These are phyloP conservation scores for Cinnamomum chago DNA, from an alignment of 164 flowering plant genomes.

Conservation along the genomic window DNA sequence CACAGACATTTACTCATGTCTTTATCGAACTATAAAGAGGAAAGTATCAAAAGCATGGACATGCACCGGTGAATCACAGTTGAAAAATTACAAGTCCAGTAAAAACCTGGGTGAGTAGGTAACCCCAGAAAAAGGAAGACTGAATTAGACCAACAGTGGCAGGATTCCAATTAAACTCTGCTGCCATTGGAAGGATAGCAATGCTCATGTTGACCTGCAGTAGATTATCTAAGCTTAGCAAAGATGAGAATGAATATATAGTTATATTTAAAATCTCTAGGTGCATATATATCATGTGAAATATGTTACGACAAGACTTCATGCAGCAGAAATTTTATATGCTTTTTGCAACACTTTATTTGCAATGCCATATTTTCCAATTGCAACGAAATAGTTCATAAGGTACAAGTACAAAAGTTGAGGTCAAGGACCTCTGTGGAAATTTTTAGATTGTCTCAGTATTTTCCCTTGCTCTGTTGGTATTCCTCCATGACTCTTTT, in stretches of 20 bases:
- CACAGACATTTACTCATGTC: neutral
- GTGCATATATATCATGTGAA: neutral
- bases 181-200: constrained; percentile 95
- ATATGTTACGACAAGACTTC: neutral
- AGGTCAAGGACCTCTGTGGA: neutral
- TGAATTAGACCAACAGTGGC: constrained; percentile 97
- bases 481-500: neutral
- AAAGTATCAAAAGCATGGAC: neutral
- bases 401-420: too few relatives aligned
- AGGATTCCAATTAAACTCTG: constrained; percentile 92
- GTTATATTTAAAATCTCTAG: neutral
- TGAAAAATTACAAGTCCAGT: neutral
- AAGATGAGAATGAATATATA: neutral
- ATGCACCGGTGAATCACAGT: neutral
- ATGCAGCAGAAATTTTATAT: neutral
- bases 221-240: constrained; percentile 5
- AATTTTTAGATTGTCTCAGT: neutral
- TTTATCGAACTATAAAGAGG: neutral
- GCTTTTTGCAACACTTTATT: too few relatives aligned
- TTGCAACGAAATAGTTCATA: neutral
- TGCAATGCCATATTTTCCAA: neutral
- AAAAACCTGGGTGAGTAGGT: constrained; percentile 87
- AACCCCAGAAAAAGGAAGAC: constrained; percentile 99
- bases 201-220: constrained; percentile 90
- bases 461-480: neutral